Evolutionary conservation across 805 yeast genomes (phyloP).

Genomic region (Saccharomyces eubayanus): DNA sequence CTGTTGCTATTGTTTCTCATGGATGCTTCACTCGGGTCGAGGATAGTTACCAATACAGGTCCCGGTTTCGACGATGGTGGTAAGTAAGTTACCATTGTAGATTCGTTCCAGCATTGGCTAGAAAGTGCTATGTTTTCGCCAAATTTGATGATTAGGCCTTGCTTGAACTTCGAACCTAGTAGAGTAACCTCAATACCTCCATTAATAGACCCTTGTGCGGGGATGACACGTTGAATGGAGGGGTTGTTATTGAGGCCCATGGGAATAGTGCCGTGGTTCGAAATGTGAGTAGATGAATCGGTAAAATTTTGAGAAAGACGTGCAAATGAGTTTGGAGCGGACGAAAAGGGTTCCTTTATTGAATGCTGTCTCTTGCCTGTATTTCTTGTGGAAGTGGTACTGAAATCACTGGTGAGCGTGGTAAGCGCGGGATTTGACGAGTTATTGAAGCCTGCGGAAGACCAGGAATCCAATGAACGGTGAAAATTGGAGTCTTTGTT

Average conservation of each 20-base stretch:
- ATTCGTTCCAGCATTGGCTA: slow-evolving; percentile 91
- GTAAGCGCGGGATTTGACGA: background rate
- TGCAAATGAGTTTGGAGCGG: background rate
- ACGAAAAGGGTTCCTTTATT: background rate
- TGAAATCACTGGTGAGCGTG: background rate
- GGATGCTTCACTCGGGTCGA: slow-evolving; percentile 34
- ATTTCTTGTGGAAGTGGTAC: background rate
- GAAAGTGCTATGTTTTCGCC: slow-evolving; percentile 72
- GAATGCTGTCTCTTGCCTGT: background rate
- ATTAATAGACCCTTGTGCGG: slow-evolving; percentile 86
- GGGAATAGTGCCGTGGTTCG: background rate
- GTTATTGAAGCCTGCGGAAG: background rate
- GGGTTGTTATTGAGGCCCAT: slow-evolving; percentile 32
- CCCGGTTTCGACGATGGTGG: slow-evolving; percentile 89
- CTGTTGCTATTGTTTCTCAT: slow-evolving; percentile 1
- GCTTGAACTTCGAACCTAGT: slow-evolving; percentile 75
- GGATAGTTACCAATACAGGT: slow-evolving; percentile 78
- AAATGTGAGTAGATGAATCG: background rate
- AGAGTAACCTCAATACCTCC: slow-evolving; percentile 94
- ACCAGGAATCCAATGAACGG: background rate
- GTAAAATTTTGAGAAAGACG: slow-evolving; percentile 1
- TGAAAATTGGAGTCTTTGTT: background rate
- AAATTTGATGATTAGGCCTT: slow-evolving; percentile 74
- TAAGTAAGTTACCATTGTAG: slow-evolving; percentile 82
- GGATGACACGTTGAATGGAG: slow-evolving; percentile 74